These are phyloP conservation scores for Tremella yokohamensis DNA, from an alignment of 768 basidiomycete species.

Conservation along the genomic window DNA sequence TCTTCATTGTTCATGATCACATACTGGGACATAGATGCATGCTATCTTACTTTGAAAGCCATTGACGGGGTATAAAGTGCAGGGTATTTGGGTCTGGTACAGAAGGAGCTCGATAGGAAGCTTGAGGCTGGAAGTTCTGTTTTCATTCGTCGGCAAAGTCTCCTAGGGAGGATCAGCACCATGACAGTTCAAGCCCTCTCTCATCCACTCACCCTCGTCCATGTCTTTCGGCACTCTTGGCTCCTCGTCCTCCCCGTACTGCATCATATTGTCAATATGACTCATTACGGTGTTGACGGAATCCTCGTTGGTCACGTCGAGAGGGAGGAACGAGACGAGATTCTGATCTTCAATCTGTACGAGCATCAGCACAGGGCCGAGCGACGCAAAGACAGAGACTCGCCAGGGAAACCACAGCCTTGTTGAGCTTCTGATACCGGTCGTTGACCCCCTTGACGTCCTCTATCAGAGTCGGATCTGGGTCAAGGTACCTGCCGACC, in stretches of 20 bases:
- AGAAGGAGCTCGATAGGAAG: too few relatives aligned
- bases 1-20: too few relatives aligned
- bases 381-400: constrained; percentile 40
- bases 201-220: constrained; percentile 59
- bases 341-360: constrained; percentile 95
- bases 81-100: too few relatives aligned
- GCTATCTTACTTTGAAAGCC: too few relatives aligned
- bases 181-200: too few relatives aligned
- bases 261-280: constrained; percentile 97
- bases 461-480: constrained; percentile 76
- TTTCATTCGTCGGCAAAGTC: too few relatives aligned
- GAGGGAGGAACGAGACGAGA: constrained; percentile 90
- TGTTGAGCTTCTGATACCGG: constrained; percentile 87
- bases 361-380: neutral
- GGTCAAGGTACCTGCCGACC: constrained; percentile 91
- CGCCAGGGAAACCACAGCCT: constrained; percentile 91
- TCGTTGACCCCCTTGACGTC: constrained; percentile 59
- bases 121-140: too few relatives aligned
- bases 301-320: constrained; percentile 84
- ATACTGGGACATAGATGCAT: too few relatives aligned
- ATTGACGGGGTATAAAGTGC: too few relatives aligned
- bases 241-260: constrained; percentile 98
- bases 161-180: too few relatives aligned
- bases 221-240: constrained; percentile 90
- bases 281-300: constrained; percentile 85